A percentile compares a stretch with the other conserved stretches of the same genome.
These are phyloP conservation scores for Sporothrix variecibatus DNA, from an alignment of 2,329 filamentous ascomycete species.

Conservation along the genomic window DNA sequence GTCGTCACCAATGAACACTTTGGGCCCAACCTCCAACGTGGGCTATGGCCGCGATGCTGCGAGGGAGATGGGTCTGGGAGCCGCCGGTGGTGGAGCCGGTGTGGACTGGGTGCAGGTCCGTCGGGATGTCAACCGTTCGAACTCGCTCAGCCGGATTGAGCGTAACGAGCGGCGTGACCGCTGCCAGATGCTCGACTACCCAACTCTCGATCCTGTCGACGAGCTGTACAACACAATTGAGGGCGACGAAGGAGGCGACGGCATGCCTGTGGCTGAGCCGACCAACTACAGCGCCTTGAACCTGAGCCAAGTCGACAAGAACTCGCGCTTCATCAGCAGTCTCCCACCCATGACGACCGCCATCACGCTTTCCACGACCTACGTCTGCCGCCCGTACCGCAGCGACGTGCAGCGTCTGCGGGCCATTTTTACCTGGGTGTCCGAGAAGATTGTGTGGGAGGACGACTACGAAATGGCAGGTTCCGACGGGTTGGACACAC, in stretches of 20 bases:
- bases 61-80: slow-evolving; percentile 68
- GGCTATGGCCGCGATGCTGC: slow-evolving; percentile 52
- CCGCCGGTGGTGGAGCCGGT: slow-evolving; percentile 42
- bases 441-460: slow-evolving; percentile 95
- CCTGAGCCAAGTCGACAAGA: slow-evolving; percentile 89
- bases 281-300: slow-evolving; percentile 80
- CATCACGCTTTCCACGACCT: slow-evolving; percentile 80
- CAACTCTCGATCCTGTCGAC: slow-evolving; percentile 85
- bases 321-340: slow-evolving; percentile 83
- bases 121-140: slow-evolving; percentile 92
- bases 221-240: slow-evolving; percentile 82
- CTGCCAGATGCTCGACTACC: slow-evolving; percentile 92
- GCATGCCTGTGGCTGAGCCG: slow-evolving; percentile 76
- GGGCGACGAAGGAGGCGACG: slow-evolving; percentile 87
- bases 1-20: slow-evolving; percentile 47
- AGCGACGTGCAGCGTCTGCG: slow-evolving; percentile 91
- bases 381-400: slow-evolving; percentile 89
- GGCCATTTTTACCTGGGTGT: slow-evolving; percentile 96
- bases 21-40: slow-evolving; percentile 27
- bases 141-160: slow-evolving; percentile 88
- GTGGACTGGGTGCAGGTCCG: slow-evolving; percentile 98
- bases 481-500: slow-evolving; percentile 76
- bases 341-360: slow-evolving; percentile 82
- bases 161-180: slow-evolving; percentile 80
- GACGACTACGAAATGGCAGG: slow-evolving; percentile 83